phyloP scores from a whole-genome alignment of 805 yeast genomes.

The Metschnikowia lunata region DNA sequence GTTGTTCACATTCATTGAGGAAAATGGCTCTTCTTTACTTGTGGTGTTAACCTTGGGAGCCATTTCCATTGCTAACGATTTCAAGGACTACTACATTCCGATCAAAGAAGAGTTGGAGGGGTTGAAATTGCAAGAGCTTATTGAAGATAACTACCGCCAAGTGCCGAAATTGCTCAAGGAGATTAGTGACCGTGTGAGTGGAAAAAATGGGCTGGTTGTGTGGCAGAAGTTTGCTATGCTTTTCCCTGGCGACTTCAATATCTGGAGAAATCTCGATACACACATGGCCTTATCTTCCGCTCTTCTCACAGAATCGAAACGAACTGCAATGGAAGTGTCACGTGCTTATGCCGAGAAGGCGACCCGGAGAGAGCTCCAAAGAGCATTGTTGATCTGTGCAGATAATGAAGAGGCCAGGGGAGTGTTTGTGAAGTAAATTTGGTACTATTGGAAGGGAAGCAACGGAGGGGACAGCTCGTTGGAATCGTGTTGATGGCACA shows the following conservation, averaged over 20 bases:
- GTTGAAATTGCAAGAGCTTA: slow-evolving; percentile 43
- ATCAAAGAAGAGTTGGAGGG: slow-evolving; percentile 60
- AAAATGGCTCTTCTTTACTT: slow-evolving; percentile 59
- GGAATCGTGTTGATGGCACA: too few relatives aligned
- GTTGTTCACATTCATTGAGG: slow-evolving; percentile 59
- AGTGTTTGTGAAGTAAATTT: not conserved
- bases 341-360: slow-evolving; percentile 47
- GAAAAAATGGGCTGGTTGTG: slow-evolving; percentile 18
- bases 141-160: slow-evolving; percentile 47
- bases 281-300: slow-evolving; percentile 59
- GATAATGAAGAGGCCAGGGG: slow-evolving; percentile 14
- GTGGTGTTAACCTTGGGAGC: slow-evolving; percentile 78
- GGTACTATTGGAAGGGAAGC: not conserved
- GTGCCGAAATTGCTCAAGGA: slow-evolving; percentile 58
- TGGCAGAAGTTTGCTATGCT: slow-evolving; percentile 73
- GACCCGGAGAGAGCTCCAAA: slow-evolving; percentile 52
- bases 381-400: slow-evolving; percentile 66
- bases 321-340: slow-evolving; percentile 50
- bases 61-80: slow-evolving; percentile 60
- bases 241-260: slow-evolving; percentile 63
- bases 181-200: slow-evolving; percentile 41
- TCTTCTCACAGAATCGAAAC: slow-evolving; percentile 43
- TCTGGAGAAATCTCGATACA: slow-evolving; percentile 66
- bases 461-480: too few relatives aligned
- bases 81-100: slow-evolving; percentile 57